These are phyloP conservation scores for Allantophomopsis lycopodina DNA, from an alignment of 2,329 filamentous ascomycete genomes.

Conservation along the genomic window DNA sequence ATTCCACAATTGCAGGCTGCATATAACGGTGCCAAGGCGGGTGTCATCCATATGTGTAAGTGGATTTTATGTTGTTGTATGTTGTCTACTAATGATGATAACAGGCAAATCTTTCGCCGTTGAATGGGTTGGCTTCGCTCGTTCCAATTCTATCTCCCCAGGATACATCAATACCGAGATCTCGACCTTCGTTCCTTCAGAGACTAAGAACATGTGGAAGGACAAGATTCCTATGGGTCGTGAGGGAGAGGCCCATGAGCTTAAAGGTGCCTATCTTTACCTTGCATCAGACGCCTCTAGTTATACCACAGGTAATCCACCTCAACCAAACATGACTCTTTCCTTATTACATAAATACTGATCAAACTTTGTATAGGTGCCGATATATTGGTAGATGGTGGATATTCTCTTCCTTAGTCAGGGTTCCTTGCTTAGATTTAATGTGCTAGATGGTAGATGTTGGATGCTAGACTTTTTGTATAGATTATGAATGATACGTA, in stretches of 20 bases:
- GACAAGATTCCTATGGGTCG: slow-evolving; percentile 72
- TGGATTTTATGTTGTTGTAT: slow-evolving; percentile 2
- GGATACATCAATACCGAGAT: slow-evolving; percentile 69
- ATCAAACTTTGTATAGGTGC: slow-evolving; percentile 10
- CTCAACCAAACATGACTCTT: not conserved
- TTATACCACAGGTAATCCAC: slow-evolving; percentile 53
- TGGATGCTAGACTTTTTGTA: too few relatives aligned
- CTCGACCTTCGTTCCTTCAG: slow-evolving; percentile 45
- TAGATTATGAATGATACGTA: too few relatives aligned
- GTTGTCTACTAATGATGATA: slow-evolving; percentile 1
- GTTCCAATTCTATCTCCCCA: slow-evolving; percentile 59
- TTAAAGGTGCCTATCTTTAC: slow-evolving; percentile 75
- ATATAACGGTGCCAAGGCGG: slow-evolving; percentile 63
- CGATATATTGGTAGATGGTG: slow-evolving; percentile 65
- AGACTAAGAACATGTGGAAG: slow-evolving; percentile 61
- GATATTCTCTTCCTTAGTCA: slow-evolving; percentile 43
- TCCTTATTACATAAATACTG: not conserved
- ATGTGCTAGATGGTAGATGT: too few relatives aligned
- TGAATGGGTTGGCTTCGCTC: slow-evolving; percentile 65
- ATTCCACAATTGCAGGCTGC: slow-evolving; percentile 61
- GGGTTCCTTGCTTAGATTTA: not conserved
- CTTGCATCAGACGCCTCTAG: slow-evolving; percentile 70
- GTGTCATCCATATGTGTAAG: slow-evolving; percentile 41
- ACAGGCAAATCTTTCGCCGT: slow-evolving; percentile 56
- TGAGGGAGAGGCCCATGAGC: slow-evolving; percentile 58